Percentiles rank a stretch among this genome's conserved stretches.
Conservation (phyloP, 148 eudicot species). For the Amaranthus palmeri region DNA sequence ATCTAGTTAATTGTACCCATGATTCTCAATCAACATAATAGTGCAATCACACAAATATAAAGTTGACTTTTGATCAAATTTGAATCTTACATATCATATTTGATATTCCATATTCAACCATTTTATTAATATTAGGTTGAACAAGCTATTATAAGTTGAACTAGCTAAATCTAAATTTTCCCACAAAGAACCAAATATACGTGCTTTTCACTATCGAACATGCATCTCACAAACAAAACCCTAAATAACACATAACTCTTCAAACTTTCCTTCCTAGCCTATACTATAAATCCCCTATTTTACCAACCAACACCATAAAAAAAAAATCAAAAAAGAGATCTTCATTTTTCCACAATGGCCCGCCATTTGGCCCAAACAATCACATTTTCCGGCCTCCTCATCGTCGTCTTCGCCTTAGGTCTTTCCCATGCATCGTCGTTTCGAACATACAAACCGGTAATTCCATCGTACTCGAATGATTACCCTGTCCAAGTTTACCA, state of each 20-base stretch:
- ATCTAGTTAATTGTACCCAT: too few species aligned
- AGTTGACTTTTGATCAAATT: too few species aligned
- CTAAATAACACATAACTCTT: neutral
- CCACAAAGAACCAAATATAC: neutral
- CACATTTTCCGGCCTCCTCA: neutral
- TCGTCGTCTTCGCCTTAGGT: neutral
- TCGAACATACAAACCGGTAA: neutral
- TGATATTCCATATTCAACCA: neutral
- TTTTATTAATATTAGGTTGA: neutral
- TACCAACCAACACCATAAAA: neutral
- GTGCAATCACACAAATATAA: too few species aligned
- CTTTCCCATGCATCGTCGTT: neutral
- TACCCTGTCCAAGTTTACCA: neutral
- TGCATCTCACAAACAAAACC: neutral
- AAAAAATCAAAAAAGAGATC: neutral
- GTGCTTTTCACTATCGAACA: constrained; percentile 10
- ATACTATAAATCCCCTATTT: neutral
- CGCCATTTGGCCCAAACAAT: neutral
- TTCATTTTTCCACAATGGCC: neutral
- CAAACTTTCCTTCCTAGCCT: neutral
- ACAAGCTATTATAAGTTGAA: too few species aligned
- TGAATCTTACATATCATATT: too few species aligned
- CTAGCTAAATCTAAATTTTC: neutral
- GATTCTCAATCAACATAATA: too few species aligned
- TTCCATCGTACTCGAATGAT: neutral